Base-by-base conservation (phyloP, 345 rosid species). In the Eutrema heterophyllum region DNA sequence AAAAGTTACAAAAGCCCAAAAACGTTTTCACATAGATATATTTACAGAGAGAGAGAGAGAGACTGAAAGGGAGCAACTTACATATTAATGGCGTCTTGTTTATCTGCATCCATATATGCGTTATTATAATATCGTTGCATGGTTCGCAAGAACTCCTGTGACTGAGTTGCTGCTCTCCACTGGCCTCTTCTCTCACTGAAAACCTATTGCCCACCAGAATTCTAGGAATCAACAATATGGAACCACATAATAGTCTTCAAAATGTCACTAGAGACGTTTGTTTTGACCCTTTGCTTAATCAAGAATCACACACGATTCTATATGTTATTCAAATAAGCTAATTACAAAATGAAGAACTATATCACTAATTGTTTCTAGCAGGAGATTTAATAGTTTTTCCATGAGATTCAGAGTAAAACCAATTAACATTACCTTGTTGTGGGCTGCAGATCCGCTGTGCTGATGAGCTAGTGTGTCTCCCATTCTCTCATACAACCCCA, bases 101-200 rank as follows among this genome's bases (percentile, higher is more conserved):
- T 91, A 74, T 86, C 86, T 21, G 87, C 85, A 79, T 91, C 98
- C 96, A 91, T 86, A 79, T 90, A 93, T 38, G 94, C 89, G 71
- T 93, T 91, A 84, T 83, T 93, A 77, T 93, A 91, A 78, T 93
- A 91, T 27, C 98, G 86, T 72, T 93, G 97, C 68, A 93, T 87
- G 58, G 98, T 90, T 78, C 96, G 83, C 70, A 93, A 89, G 81
- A 93, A 89, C 83, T 93, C 98, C 74, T 91, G 96, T 43, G 98
- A 93, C 83, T 93, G 98, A 30, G 89, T 90, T 71, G 98, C 91
- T 15, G 97, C 96, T 81, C 78, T 90, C 97, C 97, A 93, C 80
- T 93, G 96, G 61, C 96, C 98, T 64, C 97, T 83, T 79, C 89
- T 89, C 85, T 86, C 84, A n/a, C 89, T 85, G 76, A 93, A 93